A percentile compares a stretch with the other conserved stretches of the same genome.
phyloP scores from a whole-genome alignment of 306 rosid genomes.

The Arachis stenosperma region DNA sequence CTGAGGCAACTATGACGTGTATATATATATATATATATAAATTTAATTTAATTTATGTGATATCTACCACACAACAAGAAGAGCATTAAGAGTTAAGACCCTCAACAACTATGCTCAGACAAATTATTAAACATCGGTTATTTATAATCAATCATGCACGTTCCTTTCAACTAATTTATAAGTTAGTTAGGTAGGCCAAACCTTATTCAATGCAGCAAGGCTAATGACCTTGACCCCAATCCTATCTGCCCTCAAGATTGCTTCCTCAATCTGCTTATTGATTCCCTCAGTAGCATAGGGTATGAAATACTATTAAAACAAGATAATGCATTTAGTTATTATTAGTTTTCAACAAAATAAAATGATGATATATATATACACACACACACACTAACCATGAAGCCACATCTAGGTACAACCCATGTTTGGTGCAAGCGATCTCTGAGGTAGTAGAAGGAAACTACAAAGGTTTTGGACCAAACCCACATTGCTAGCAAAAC shows the following conservation, averaged over 20 bases:
- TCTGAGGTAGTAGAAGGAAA: constrained; percentile 67
- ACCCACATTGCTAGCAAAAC: constrained; percentile 77
- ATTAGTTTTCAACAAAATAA: neutral
- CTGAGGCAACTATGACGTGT: too few species aligned
- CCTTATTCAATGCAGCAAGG: constrained; percentile 98
- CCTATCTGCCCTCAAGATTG: constrained; percentile 86
- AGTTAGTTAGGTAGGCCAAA: constrained; percentile 39
- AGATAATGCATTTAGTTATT: neutral
- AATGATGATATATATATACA: too few species aligned
- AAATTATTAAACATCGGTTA: neutral
- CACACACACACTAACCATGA: constrained; percentile 57
- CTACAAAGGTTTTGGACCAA: constrained; percentile 67
- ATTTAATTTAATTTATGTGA: too few species aligned
- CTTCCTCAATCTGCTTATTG: constrained; percentile 82
- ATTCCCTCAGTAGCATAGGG: constrained; percentile 91
- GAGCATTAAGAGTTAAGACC: constrained; percentile 14
- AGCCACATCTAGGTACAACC: constrained; percentile 90
- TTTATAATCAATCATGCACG: constrained; percentile 8
- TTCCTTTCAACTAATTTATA: neutral
- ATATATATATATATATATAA: too few species aligned
- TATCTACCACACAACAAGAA: neutral
- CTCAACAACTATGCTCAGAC: constrained; percentile 52
- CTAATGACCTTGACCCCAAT: constrained; percentile 91
- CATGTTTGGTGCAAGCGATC: constrained; percentile 81
- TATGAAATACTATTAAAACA: constrained; percentile 68